Evolutionary conservation across 2,329 filamentous ascomycete species (phyloP).

Genomic region (Penicillium hordei): DNA sequence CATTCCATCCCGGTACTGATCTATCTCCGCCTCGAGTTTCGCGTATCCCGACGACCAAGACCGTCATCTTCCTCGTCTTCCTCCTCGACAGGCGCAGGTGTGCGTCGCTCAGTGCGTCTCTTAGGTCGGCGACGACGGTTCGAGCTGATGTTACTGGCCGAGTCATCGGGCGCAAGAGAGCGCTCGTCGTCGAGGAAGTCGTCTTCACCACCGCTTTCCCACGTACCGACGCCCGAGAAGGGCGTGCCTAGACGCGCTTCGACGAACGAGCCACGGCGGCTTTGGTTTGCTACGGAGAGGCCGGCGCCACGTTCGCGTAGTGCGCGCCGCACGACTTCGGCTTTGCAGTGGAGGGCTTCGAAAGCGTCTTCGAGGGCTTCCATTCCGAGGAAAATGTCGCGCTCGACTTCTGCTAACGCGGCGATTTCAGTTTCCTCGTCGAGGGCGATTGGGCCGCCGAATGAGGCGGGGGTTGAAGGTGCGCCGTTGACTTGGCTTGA

Average conservation of each 20-base stretch:
- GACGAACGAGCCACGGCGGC: constrained; percentile 43
- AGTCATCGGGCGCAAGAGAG: constrained; percentile 50
- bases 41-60: constrained; percentile 27
- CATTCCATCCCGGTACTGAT: not conserved
- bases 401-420: constrained; percentile 83
- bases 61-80: constrained; percentile 46
- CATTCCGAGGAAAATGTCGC: constrained; percentile 92
- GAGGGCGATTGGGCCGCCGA: constrained; percentile 75
- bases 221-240: constrained; percentile 32
- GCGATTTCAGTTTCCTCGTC: constrained; percentile 94
- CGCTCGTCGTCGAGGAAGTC: constrained; percentile 47
- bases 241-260: constrained; percentile 46
- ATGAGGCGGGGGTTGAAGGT: constrained; percentile 57
- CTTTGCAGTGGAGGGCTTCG: constrained; percentile 81
- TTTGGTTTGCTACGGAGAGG: constrained; percentile 55
- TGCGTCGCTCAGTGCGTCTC: constrained; percentile 49
- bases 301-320: constrained; percentile 81
- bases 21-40: constrained; percentile 29
- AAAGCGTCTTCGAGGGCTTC: constrained; percentile 92
- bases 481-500: constrained; percentile 42
- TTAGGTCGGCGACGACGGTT: constrained; percentile 47
- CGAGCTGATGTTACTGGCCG: constrained; percentile 52
- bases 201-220: constrained; percentile 46
- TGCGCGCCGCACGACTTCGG: constrained; percentile 74
- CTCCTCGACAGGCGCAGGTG: constrained; percentile 49